A percentile compares a stretch with the other conserved stretches of the same genome.
Evolutionary conservation across 164 flowering plant species (phyloP).

Genomic region (grape (Vitis vinifera)): DNA sequence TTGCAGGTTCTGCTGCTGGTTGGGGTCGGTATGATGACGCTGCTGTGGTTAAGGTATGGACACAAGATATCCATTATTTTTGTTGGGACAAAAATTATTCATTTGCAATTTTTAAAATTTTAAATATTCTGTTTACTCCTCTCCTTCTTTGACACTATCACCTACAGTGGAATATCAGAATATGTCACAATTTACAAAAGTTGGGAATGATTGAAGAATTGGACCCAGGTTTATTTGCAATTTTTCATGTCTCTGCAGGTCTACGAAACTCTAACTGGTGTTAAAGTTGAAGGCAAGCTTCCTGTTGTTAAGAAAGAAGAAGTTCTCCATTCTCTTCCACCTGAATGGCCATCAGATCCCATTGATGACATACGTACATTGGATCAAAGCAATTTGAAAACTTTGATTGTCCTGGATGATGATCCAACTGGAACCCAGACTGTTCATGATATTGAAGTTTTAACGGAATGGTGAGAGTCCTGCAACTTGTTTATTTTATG

Average conservation of each 20-base stretch:
- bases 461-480: constrained; percentile 85
- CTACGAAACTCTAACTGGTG: constrained; percentile 91
- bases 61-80: background rate
- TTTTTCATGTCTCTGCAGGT: constrained; percentile 46
- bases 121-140: too few relatives aligned
- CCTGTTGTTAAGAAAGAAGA: constrained; percentile 63
- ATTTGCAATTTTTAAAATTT: too few relatives aligned
- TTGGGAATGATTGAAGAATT: too few relatives aligned
- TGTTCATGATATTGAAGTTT: constrained; percentile 92
- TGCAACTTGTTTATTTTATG: too few relatives aligned
- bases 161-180: too few relatives aligned
- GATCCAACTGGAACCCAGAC: constrained; percentile 99
- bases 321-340: constrained; percentile 71
- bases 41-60: constrained; percentile 89
- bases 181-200: too few relatives aligned
- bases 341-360: constrained; percentile 89
- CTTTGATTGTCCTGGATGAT: constrained; percentile 93
- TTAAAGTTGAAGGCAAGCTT: constrained; percentile 79
- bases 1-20: constrained; percentile 95
- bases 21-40: constrained; percentile 96
- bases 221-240: constrained; percentile 1
- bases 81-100: too few relatives aligned
- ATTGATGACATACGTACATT: constrained; percentile 56
- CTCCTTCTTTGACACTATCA: too few relatives aligned
- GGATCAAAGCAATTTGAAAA: constrained; percentile 46